phyloP scores from a whole-genome alignment of 1,139 yeast genomes.

The Lodderomyces orthopsilosis region DNA sequence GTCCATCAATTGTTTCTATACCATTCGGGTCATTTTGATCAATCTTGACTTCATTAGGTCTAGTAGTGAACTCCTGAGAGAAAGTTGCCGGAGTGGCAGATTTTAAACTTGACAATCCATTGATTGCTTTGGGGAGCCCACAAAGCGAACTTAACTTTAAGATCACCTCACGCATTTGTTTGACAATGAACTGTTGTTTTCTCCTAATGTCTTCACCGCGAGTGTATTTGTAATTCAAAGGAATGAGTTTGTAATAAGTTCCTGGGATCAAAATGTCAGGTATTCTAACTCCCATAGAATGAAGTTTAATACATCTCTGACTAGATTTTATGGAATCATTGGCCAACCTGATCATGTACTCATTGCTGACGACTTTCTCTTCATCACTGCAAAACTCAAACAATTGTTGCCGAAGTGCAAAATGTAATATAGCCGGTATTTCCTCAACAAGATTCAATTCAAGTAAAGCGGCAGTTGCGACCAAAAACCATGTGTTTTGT shows the following conservation, averaged over 20 bases:
- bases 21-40: constrained; percentile 18
- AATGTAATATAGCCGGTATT: constrained; percentile 70
- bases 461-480: constrained; percentile 80
- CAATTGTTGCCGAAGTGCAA: constrained; percentile 59
- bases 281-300: constrained; percentile 40
- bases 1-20: constrained; percentile 43
- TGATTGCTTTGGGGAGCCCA: constrained; percentile 86
- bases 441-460: constrained; percentile 82
- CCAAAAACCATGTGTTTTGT: constrained; percentile 58
- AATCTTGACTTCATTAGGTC: constrained; percentile 15
- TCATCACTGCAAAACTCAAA: constrained; percentile 10
- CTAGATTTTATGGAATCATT: constrained; percentile 36
- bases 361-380: constrained; percentile 20
- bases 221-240: constrained; percentile 34
- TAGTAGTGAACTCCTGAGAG: constrained; percentile 27
- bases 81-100: constrained; percentile 57
- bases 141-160: constrained; percentile 73
- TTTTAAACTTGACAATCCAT: constrained; percentile 63
- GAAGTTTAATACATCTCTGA: constrained; percentile 33
- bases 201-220: constrained; percentile 30
- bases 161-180: constrained; percentile 68
- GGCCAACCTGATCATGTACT: constrained; percentile 27
- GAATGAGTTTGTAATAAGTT: constrained; percentile 37
- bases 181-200: constrained; percentile 43
- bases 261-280: constrained; percentile 44